Evolutionary conservation across 768 basidiomycete species (phyloP), one percentile per base, ranked within the genome.

Genomic region (Tubosaeta sp.): DNA sequence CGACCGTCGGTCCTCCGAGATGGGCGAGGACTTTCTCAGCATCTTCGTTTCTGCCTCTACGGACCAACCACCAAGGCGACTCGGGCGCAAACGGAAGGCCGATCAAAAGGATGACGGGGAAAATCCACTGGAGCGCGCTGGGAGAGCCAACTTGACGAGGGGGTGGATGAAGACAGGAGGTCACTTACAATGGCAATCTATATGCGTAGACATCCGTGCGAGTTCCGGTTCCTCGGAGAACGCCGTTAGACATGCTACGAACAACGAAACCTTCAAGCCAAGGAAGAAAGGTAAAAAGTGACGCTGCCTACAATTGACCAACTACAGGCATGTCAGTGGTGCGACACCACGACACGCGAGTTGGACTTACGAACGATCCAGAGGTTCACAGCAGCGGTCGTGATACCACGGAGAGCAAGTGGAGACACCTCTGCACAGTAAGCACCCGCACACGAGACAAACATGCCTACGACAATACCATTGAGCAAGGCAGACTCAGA

Each of bases 51-150:
- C 60, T 50, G 37, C 67, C 67, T 43, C 61, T 60, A 5, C 69
- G 65, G 1, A 70, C 69, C 11, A 70, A 59, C 69, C 69, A 70
- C 69, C 69, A 70, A 0, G 69, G 69, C 0, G 59, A 62, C 49
- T 71, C 69, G 0, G 69, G 68, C 3, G 66, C 66, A 33, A 69
- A 67, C 1, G 59, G 57, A 29, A 71, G 59, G n/a, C 70, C 68
- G 4, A 61, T 46, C 46, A 71, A 48, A 43, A 71, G 59, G 1
- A 69, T 59, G 43, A 65, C 29, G 0, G 68, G 70, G 53, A 70
- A 69, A 43, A 71, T 64, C 66, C 67, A 70, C 34, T 70, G 69
- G n/a, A 71, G 47, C 6, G 62, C 65, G 32, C 64, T 65, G 35
- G 9, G 12, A 47, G 27, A 10, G 46, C 2, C 1, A n/a, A 19